Conservation (phyloP, 495 filamentous ascomycete genomes). For the Penicillium pulvis region DNA sequence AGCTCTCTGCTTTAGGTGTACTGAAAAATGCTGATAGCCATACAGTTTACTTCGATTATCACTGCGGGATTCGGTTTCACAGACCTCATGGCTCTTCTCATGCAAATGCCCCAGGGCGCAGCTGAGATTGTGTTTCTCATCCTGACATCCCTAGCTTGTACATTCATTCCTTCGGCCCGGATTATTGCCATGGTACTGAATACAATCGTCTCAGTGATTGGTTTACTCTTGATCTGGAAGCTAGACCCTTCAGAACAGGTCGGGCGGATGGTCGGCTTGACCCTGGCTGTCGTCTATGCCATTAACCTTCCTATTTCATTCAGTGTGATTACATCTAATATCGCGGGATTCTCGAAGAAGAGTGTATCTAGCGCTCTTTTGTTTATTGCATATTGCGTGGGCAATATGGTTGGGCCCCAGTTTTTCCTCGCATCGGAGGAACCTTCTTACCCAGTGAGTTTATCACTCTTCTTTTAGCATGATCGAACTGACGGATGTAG, state of each 20-base stretch:
- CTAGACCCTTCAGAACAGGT: slow-evolving; percentile 53
- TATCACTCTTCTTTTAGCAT: not conserved
- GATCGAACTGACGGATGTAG: slow-evolving; percentile 13
- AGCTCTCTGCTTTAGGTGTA: not conserved
- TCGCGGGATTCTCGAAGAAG: slow-evolving; percentile 49
- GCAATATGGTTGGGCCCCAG: slow-evolving; percentile 49
- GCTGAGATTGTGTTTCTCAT: slow-evolving; percentile 37
- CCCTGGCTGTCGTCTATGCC: slow-evolving; percentile 52
- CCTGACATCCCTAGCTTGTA: slow-evolving; percentile 33
- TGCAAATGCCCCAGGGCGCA: slow-evolving; percentile 37
- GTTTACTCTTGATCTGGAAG: slow-evolving; percentile 60
- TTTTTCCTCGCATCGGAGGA: slow-evolving; percentile 39
- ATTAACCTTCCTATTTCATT: slow-evolving; percentile 59
- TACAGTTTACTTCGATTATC: slow-evolving; percentile 43
- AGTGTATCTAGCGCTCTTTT: slow-evolving; percentile 25
- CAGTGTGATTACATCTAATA: slow-evolving; percentile 58
- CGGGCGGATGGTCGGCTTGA: slow-evolving; percentile 57
- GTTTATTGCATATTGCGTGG: slow-evolving; percentile 54
- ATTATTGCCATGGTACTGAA: slow-evolving; percentile 39
- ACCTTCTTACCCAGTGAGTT: slow-evolving; percentile 35
- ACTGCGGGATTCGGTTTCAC: slow-evolving; percentile 43
- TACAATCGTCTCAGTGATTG: slow-evolving; percentile 45
- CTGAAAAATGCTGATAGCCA: not conserved
- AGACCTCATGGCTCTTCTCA: slow-evolving; percentile 38
- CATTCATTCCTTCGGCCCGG: slow-evolving; percentile 30